Base-by-base conservation (phyloP, 148 eudicot species). In the Pouteria glomerata region DNA sequence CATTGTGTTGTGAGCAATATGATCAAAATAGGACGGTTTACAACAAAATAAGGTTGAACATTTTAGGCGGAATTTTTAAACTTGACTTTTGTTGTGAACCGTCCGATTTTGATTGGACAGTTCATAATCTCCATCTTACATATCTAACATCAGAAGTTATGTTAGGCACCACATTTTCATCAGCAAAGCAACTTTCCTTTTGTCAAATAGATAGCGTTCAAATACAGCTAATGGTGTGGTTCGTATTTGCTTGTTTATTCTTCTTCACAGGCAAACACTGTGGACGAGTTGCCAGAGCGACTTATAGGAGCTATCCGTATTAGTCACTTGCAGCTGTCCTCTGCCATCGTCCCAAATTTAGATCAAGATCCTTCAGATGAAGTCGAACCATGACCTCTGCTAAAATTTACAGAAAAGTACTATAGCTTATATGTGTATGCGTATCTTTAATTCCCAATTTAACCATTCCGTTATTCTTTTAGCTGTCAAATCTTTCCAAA, bases 201-300 rank as follows among this genome's bases (percentile, higher is more conserved):
- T n/a, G n/a, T n/a, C n/a, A n/a, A n/a, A n/a, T n/a, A n/a, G n/a
- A n/a, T n/a, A n/a, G n/a, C n/a, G n/a, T n/a, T 10, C 35, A 31
- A 8, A 15, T 66, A 19, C 23, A 53, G 68, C 63, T 74, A 41
- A 33, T 48, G 61, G 68, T 50, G 37, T 70, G 63, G 51, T 70
- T 70, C 56, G 51, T 35, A 39, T 24, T 70, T 41, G 47, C 39
- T n/a, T n/a, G n/a, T n/a, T n/a, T n/a, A n/a, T n/a, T 70, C 10
- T 45, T 66, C 1, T 23, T 23, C 35, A 37, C 84, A 94, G 98
- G 98, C 87, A 68, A 94, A 91, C 76, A 80, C 87, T 0, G 65
- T 76, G 16, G 93, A 88, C 57, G 98, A 94, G 82, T 83, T 95
- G 77, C 99, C 97, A 56, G 99, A 95, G 88, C 86, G 84, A 67